Percentiles rank a stretch among this genome's conserved stretches.
Evolutionary conservation across 148 eudicot species (phyloP).

Genomic region (Bassia scoparia): DNA sequence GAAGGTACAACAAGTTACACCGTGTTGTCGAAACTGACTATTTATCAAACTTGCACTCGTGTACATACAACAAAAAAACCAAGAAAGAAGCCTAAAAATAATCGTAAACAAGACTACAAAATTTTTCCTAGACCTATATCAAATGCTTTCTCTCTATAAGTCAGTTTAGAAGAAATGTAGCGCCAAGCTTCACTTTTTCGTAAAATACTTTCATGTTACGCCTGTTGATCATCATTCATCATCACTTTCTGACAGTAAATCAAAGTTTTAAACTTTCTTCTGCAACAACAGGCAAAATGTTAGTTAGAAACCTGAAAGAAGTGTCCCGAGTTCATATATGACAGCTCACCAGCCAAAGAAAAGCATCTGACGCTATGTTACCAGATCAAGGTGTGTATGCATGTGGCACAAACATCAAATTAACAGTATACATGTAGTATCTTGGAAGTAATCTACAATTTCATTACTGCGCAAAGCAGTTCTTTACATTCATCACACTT

Average conservation of each 20-base stretch:
- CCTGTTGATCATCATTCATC: not conserved
- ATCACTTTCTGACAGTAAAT: not conserved
- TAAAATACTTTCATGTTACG: not conserved
- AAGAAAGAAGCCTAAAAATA: not conserved
- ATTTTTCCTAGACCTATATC: not conserved
- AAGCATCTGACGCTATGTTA: not conserved
- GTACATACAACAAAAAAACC: not conserved
- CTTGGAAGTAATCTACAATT: not conserved
- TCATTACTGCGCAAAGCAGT: not conserved
- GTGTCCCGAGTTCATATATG: not conserved
- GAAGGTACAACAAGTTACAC: too few relatives aligned
- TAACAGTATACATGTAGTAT: not conserved
- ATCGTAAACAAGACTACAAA: not conserved
- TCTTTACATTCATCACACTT: not conserved
- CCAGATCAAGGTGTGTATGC: not conserved
- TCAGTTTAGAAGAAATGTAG: not conserved
- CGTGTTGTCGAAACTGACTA: not conserved
- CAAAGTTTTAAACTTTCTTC: slow-evolving; percentile 1
- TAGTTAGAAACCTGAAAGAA: not conserved
- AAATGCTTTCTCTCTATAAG: not conserved
- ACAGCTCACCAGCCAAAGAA: slow-evolving; percentile 13
- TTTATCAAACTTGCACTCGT: not conserved
- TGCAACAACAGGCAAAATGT: slow-evolving; percentile 9
- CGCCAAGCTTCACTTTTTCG: not conserved
- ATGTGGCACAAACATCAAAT: not conserved